Conservation (phyloP, 768 basidiomycete species). For the Suillus clintonianus region DNA sequence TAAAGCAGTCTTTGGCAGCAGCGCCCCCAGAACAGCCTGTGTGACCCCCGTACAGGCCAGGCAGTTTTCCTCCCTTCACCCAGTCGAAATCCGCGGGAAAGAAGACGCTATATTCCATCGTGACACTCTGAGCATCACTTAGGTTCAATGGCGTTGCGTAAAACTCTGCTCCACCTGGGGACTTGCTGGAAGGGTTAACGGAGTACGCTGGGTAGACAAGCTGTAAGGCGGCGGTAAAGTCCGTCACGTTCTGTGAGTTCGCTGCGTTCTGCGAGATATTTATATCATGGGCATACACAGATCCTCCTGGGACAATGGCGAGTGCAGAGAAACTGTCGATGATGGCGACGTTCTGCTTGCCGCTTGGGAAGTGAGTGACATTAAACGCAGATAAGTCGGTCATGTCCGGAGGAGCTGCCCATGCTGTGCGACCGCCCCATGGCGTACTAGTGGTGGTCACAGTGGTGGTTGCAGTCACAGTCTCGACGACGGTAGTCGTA, state of each 20-base stretch:
- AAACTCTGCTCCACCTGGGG: constrained; percentile 76
- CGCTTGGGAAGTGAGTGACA: constrained; percentile 55
- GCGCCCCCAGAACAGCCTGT: constrained; percentile 71
- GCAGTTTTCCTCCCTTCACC: constrained; percentile 83
- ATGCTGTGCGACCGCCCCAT: constrained; percentile 33
- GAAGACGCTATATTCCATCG: constrained; percentile 71
- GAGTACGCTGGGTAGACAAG: constrained; percentile 70
- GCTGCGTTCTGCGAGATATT: constrained; percentile 12
- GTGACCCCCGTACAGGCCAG: constrained; percentile 76
- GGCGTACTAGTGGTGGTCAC: background rate
- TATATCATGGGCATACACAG: background rate
- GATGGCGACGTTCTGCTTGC: constrained; percentile 55
- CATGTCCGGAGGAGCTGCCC: constrained; percentile 55
- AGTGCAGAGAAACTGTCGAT: constrained; percentile 48
- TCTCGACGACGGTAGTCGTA: constrained; percentile 9
- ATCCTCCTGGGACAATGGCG: constrained; percentile 24
- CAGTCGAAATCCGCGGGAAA: constrained; percentile 76
- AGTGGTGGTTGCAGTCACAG: constrained; percentile 7
- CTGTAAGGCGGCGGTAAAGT: constrained; percentile 51
- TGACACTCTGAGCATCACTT: constrained; percentile 49
- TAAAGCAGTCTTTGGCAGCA: constrained; percentile 75
- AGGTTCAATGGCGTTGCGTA: constrained; percentile 52
- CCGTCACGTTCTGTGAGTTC: constrained; percentile 22
- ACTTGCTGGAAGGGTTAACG: constrained; percentile 63
- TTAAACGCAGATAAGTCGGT: constrained; percentile 62